Evolutionary conservation across 805 yeast genomes (phyloP).

Genomic region (Candida xiaguanensis): DNA sequence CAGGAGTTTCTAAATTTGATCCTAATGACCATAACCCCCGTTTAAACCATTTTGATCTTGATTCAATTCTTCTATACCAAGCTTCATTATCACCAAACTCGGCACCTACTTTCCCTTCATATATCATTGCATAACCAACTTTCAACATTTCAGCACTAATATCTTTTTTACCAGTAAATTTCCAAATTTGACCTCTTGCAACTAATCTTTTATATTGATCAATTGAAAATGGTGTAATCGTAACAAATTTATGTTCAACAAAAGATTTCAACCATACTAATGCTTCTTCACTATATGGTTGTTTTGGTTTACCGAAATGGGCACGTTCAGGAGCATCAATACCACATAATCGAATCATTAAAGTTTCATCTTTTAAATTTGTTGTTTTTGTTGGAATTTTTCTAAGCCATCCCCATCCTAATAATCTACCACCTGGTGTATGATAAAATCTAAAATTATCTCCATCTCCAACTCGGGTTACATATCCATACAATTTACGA

Average conservation of each 20-base stretch:
- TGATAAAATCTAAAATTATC: slow-evolving; percentile 92
- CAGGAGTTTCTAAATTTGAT: slow-evolving; percentile 61
- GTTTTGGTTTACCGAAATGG: slow-evolving; percentile 92
- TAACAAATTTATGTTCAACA: slow-evolving; percentile 62
- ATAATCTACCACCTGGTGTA: slow-evolving; percentile 82
- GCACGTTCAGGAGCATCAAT: slow-evolving; percentile 96
- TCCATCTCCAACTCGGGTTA: slow-evolving; percentile 91
- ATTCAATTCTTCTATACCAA: slow-evolving; percentile 57
- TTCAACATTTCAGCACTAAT: slow-evolving; percentile 85
- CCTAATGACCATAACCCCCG: slow-evolving; percentile 69
- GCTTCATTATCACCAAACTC: slow-evolving; percentile 80
- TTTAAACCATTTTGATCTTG: slow-evolving; percentile 50
- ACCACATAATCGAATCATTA: slow-evolving; percentile 82
- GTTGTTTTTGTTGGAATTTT: slow-evolving; percentile 51
- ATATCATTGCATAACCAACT: slow-evolving; percentile 80
- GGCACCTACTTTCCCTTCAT: slow-evolving; percentile 77
- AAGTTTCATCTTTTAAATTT: slow-evolving; percentile 57
- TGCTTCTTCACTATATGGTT: slow-evolving; percentile 84
- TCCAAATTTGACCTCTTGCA: slow-evolving; percentile 66
- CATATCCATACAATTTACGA: slow-evolving; percentile 53
- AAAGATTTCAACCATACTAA: slow-evolving; percentile 67
- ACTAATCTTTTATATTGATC: slow-evolving; percentile 93
- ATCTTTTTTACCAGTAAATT: slow-evolving; percentile 61
- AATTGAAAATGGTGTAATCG: slow-evolving; percentile 71
- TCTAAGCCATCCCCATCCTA: slow-evolving; percentile 95